Evolutionary conservation across 2,329 filamentous ascomycete species (phyloP), one percentile per base, ranked within the genome.

Genomic region (Hypomyces rosellus): DNA sequence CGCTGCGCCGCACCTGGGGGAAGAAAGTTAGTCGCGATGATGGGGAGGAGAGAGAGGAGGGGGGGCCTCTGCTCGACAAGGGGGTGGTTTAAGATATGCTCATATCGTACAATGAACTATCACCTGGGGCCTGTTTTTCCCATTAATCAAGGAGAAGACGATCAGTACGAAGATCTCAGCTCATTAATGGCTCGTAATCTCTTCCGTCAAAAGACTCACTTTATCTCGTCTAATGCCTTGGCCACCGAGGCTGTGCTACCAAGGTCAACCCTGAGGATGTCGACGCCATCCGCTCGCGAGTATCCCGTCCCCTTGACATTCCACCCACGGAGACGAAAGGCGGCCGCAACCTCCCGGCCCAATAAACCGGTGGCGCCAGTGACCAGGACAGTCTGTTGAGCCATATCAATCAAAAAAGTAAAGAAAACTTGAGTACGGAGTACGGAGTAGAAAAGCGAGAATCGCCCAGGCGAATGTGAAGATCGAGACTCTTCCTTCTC

Each of bases 351-450:
- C 66, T 93, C 83, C 40, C 89, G 81, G 45, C 91, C 90, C 2
- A 96, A 78, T 11, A 95, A 77, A 49, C 90, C 90, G 16, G 87
- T 92, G 36, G 89, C 89, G 51, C 90, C 90, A 6, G 90, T 96
- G 49, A 96, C 73, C 22, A 96, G 75, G 9, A 80, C 89, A 22
- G 77, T 84, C 13, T 59, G 59, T 33, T 57, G 52, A 3, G 54
- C 30, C 63, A 33, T 34, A 4, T 25, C 13, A 9, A 16, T n/a
- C n/a, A 30, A 37, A 18, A 36, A 18, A 33, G 46, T 20, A 38
- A 30, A 6, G 8, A 30, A 30, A 11, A 7, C 25, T 20, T 5
- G 20, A 20, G 20, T 20, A 20, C 20, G 20, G 20, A 20, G 20
- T 20, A n/a, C n/a, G n/a, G n/a, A 20, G 20, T 3, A 20, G 5